Evolutionary conservation across 2,329 filamentous ascomycete species (phyloP), one percentile per base, ranked within the genome.

Genomic region (Hypoxylon sp.): DNA sequence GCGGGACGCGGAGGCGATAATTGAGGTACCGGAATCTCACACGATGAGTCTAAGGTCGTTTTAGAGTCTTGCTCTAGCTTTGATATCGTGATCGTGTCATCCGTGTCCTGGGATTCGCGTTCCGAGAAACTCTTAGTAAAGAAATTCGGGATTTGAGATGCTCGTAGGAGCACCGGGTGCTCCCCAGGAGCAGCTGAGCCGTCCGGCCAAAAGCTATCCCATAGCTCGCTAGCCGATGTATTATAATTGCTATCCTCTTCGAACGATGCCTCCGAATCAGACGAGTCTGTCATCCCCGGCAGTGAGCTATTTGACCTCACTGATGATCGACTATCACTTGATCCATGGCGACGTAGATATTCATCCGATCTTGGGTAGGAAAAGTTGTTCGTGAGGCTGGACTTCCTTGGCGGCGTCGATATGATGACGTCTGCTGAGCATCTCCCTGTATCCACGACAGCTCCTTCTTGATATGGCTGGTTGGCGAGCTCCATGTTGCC

Each of bases 241-340:
- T 83, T 81, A 67, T 85, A 83, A 65, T 84, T 81, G 61, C 82
- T 81, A 69, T 87, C 84, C 45, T 86, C 85, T 19, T 87, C 85
- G 32, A 78, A 70, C 5, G 85, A 87, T 17, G 77, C 74, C 56
- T 87, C 85, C 3, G 84, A 86, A 70, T 86, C 84, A 5, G 81
- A 82, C 71, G 86, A 83, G 68, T 87, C 84, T 14, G 85, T 80
- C 74, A 87, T 80, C 28, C 82, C 82, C 0, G 85, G 85, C 3
- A 82, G 71, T 2, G 84, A 86, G 25, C 75, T 79, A 46, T 82
- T 79, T 0, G 84, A 86, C 32, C 79, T 81, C 34, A 84, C 71
- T 2, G 85, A 87, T 58, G 78, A 81, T 71, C 80, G 80, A 57
- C 73, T 77, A 46, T 74, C 72, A 56, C 63, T 71, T 14, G 74